A percentile compares a stretch with the other conserved stretches of the same genome.
These are phyloP conservation scores for Gracilariopsis chorda DNA, from an alignment of 23 red algal species.

Conservation along the genomic window DNA sequence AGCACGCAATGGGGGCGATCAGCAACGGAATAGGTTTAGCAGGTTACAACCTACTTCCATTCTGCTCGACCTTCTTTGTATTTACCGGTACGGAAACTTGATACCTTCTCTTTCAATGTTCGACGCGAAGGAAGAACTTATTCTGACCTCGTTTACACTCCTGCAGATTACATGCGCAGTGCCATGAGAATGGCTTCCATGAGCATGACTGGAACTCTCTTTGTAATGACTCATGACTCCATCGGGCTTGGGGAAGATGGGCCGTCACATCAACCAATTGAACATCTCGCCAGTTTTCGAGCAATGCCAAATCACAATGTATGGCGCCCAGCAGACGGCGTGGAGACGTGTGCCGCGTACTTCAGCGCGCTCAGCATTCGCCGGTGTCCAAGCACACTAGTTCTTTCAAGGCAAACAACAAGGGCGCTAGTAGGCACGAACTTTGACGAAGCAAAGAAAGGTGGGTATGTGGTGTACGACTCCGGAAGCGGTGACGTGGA, in stretches of 20 bases:
- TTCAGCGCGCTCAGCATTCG: conserved; percentile 33
- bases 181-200: conserved; percentile 87
- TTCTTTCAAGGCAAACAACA: conserved; percentile 72
- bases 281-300: conserved; percentile 90
- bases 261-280: conserved; percentile 95
- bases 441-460: conserved; percentile 61
- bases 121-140: too few species aligned
- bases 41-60: conserved; percentile 67
- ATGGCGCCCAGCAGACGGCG: conserved; percentile 78
- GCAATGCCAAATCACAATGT: conserved; percentile 94
- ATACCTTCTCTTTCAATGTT: not conserved
- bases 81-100: conserved; percentile 77
- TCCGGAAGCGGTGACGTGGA: conserved; percentile 20
- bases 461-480: conserved; percentile 80
- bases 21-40: conserved; percentile 63
- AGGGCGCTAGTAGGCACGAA: conserved; percentile 55
- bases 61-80: conserved; percentile 95
- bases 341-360: conserved; percentile 84
- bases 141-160: too few species aligned
- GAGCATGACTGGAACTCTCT: conserved; percentile 71
- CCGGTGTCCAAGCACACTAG: conserved; percentile 53
- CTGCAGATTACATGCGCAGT: conserved; percentile 82
- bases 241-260: conserved; percentile 92
- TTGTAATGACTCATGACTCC: conserved; percentile 95
- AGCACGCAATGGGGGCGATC: conserved; percentile 94